Conservation (phyloP, 139 green algal species). For the Picochlorum sp. region DNA sequence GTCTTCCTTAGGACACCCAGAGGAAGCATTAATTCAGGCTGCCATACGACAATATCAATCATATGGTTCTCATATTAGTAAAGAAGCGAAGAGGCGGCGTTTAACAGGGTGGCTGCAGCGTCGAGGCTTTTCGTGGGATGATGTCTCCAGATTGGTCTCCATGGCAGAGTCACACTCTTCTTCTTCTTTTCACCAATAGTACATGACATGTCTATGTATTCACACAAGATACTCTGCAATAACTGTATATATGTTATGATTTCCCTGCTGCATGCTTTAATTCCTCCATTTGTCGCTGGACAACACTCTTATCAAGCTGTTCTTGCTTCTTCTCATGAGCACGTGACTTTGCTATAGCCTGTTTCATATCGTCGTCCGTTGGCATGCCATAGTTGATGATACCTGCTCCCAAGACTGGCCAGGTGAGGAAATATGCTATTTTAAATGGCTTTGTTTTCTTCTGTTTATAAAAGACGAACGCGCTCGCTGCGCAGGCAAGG, state of each 20-base stretch:
- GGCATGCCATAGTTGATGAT: constrained; percentile 10
- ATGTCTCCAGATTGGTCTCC: constrained; percentile 14
- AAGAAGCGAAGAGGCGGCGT: constrained; percentile 24
- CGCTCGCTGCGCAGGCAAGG: constrained; percentile 11
- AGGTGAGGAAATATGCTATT: constrained; percentile 20
- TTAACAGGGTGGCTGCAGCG: constrained; percentile 37
- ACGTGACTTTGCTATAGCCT: neutral
- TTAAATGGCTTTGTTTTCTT: constrained; percentile 26
- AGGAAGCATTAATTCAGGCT: constrained; percentile 25
- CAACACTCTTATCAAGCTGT: neutral
- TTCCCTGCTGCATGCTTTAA: constrained; percentile 5
- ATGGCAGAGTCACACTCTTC: neutral
- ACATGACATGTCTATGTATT: too few relatives aligned
- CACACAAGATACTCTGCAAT: too few relatives aligned
- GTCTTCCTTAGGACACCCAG: neutral
- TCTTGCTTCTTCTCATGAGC: too few relatives aligned
- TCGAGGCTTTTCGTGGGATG: constrained; percentile 30
- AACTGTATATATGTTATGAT: neutral
- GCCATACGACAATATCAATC: constrained; percentile 19
- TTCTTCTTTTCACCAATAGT: too few relatives aligned
- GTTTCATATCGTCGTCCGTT: constrained; percentile 11
- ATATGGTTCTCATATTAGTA: constrained; percentile 4
- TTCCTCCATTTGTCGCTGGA: neutral
- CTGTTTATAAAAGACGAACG: constrained; percentile 20
- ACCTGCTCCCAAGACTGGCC: constrained; percentile 18